These are phyloP conservation scores for Arthrobotrys conoides DNA, from an alignment of 2,329 filamentous ascomycete genomes.

Conservation along the genomic window DNA sequence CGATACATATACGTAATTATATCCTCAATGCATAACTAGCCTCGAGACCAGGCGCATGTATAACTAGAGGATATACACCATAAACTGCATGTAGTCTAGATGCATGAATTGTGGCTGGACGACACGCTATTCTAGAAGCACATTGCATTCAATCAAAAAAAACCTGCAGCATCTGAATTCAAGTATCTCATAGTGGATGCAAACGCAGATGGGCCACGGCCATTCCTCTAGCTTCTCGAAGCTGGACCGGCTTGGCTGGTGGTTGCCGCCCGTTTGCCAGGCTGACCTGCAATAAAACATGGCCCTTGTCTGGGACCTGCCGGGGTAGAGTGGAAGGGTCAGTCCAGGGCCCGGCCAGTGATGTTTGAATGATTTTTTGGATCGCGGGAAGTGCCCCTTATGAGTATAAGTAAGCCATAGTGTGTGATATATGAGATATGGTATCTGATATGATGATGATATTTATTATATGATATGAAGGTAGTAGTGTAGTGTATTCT, in stretches of 20 bases:
- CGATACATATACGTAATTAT: neutral
- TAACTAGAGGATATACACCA: too few species aligned
- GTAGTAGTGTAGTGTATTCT: neutral
- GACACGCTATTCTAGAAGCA: too few species aligned
- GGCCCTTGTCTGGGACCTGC: constrained; percentile 24
- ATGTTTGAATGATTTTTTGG: neutral
- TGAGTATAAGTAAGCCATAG: neutral
- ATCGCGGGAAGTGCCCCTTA: constrained; percentile 8
- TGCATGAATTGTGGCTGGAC: too few species aligned
- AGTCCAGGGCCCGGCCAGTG: neutral
- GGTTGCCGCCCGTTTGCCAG: constrained; percentile 23
- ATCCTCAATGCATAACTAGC: too few species aligned
- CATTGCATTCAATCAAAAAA: too few species aligned
- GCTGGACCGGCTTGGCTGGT: constrained; percentile 22
- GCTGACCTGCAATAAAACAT: constrained; percentile 6
- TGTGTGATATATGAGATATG: neutral
- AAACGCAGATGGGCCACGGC: neutral
- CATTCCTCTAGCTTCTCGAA: constrained; percentile 8
- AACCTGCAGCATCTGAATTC: neutral
- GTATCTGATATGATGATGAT: constrained; percentile 1
- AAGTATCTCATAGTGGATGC: neutral
- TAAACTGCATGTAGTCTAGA: too few species aligned
- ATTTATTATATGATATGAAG: neutral
- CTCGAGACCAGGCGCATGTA: too few species aligned
- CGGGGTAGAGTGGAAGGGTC: constrained; percentile 6